A percentile compares a stretch with the other conserved stretches of the same genome.
These are phyloP conservation scores for Entophlyctis helioformis DNA, from an alignment of 192 early-diverging fungal genomes.

Conservation along the genomic window DNA sequence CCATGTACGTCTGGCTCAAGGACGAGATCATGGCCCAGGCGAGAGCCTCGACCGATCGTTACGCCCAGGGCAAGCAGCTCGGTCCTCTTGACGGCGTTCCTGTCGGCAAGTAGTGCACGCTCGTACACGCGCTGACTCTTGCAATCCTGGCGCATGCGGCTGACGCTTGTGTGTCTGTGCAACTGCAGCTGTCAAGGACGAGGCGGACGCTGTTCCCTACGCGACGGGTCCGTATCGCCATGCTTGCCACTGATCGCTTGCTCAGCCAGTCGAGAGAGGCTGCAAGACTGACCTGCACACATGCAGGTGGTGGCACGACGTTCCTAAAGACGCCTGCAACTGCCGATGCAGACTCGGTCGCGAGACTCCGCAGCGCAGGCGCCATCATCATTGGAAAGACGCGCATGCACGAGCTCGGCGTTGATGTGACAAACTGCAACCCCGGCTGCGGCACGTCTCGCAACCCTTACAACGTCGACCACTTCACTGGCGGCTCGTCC, in stretches of 20 bases:
- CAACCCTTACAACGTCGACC: conserved; percentile 46
- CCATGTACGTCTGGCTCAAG: neutral
- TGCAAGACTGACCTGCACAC: too few species aligned
- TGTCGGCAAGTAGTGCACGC: conserved; percentile 27
- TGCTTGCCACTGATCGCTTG: too few species aligned
- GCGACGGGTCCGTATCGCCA: conserved; percentile 11
- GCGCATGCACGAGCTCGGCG: conserved; percentile 64
- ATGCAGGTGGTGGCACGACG: too few species aligned
- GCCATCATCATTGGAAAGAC: conserved; percentile 54
- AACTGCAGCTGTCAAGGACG: conserved; percentile 49
- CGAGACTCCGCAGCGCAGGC: conserved; percentile 35
- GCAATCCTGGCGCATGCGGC: too few species aligned
- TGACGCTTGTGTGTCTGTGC: neutral
- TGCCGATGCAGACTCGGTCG: conserved; percentile 31
- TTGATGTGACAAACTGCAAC: conserved; percentile 52
- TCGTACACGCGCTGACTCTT: too few species aligned
- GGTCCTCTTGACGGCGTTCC: conserved; percentile 63
- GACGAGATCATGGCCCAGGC: conserved; percentile 39
- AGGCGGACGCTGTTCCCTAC: conserved; percentile 43
- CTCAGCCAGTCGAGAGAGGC: too few species aligned
- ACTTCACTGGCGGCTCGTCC: conserved; percentile 58
- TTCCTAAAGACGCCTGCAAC: too few species aligned
- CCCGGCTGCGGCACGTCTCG: conserved; percentile 41
- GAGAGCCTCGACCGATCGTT: conserved; percentile 36
- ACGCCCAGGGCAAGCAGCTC: conserved; percentile 27